Base-by-base conservation (phyloP, 148 eudicot species). In the Fagopyrum esculentum region DNA sequence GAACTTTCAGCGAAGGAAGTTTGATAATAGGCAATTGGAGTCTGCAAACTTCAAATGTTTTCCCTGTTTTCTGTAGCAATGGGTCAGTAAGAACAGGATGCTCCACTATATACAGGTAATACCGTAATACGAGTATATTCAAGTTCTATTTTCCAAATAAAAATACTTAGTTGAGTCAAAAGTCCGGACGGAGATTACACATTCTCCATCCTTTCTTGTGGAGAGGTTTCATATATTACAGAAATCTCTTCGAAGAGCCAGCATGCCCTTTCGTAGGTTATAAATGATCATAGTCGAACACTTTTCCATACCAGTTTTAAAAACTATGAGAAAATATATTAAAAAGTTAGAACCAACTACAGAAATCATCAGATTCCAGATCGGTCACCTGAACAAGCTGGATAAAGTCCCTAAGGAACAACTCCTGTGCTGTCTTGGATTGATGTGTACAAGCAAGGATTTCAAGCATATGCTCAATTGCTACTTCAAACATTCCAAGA, bases 391-490 rank as follows among this genome's bases (percentile, higher is more conserved):
- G 89, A 72, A 95, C 86, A 82, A 90, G 88, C 78, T 86, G 82
- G 73, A 95, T 85, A 77, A 92, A 95, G 63, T 92, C 97, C 75
- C 85, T 83, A 50, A 95, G 88, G 80, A 95, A 95, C 83, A 87
- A 78, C 83, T 95, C 99, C 82, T 95, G 99, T 60, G 91, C 88
- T 45, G 87, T 77, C 83, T 90, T 90, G 17, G 97, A 89, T 81
- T 95, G 97, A 89, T 90, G 93, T 74, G 84, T 85, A 84, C 99
- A 95, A 50, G 91, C 92, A 51, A 95, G 86, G 64, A 92, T 85
- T 83, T 92, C 97, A 74, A 90, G 71, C 85, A 90, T 87, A 81
- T 95, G 87, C 75, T 86, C 85, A 80, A 95, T 84, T 78, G 97
- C 93, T 75, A 89, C 92, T 80, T 95, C 96, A 81, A 81, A 86